phyloP scores from a whole-genome alignment of 2,329 filamentous ascomycete genomes.

The Aspergillus sp. region DNA sequence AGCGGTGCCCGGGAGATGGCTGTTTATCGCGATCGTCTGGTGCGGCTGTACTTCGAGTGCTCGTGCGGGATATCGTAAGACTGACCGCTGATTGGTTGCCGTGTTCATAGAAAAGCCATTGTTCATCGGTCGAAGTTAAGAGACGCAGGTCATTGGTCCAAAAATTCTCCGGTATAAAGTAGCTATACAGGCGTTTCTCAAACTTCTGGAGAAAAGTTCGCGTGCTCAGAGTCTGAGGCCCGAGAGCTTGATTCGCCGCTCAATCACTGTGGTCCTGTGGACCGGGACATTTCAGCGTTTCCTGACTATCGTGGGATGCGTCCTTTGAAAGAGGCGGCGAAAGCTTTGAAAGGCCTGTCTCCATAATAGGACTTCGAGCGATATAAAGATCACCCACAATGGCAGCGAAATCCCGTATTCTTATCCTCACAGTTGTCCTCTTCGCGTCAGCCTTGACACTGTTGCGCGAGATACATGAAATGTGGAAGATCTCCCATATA shows the following conservation, averaged over 20 bases:
- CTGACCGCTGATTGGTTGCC: conserved; percentile 7
- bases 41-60: background rate
- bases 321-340: conserved; percentile 1
- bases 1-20: background rate
- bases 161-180: background rate
- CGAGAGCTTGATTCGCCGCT: conserved; percentile 2
- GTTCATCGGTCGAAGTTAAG: conserved; percentile 9
- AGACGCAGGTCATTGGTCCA: conserved; percentile 3
- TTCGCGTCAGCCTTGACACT: conserved; percentile 1
- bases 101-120: background rate
- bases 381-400: conserved; percentile 5
- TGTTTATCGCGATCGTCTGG: conserved; percentile 5
- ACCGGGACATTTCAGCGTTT: conserved; percentile 1
- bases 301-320: background rate
- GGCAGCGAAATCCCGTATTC: background rate
- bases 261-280: conserved; percentile 1
- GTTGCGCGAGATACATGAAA: conserved; percentile 1
- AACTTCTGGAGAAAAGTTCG: conserved; percentile 3
- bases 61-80: conserved; percentile 5
- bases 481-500: conserved; percentile 5
- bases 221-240: background rate
- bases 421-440: conserved; percentile 1
- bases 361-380: background rate
- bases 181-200: conserved; percentile 6
- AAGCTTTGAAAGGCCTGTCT: background rate